Base-by-base conservation (phyloP, 2,329 filamentous ascomycete genomes). In the Thelonectria rubi region DNA sequence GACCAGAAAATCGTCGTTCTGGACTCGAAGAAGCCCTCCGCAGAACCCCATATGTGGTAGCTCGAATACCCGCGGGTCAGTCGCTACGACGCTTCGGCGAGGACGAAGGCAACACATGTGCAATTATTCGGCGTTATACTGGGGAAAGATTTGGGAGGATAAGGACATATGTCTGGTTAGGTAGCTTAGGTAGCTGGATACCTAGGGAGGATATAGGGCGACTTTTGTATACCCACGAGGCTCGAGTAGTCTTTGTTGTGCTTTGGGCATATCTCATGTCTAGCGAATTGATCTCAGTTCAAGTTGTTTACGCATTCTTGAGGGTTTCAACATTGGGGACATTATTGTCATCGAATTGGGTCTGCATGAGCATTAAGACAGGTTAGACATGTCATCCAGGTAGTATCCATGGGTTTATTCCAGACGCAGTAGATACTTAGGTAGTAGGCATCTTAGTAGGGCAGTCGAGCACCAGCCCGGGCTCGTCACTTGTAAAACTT, bases 1-100 rank as follows among this genome's bases (percentile, higher is more conserved):
- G 61, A 69, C 39, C 64, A 62, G 42, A 69, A 62, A 30, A 55
- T 72, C 15, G 63, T 72, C 11, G 57, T 72, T 12, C 59, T 70
- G 21, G 61, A 69, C 20, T 53, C 58, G 12, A 66, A 37, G 34
- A 57, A 49, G 3, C 43, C 58, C 14, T 24, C 58, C 4, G 26
- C 2, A 5, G 43, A 52, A 4, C 6, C 49, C 8, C 7, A 52
- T 2, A 3, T 30, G 49, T 52, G 55, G 51, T 39, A 51, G 15
- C 26, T 30, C 26, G 5, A 30, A 30, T 9, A 30, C 7, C 26
- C 26, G 26, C 5, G 10, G n/a, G 15, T 14, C 15, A 40, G 37
- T 40, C 15, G 37, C n/a, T 17, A 14, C 18, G 18, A 8, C 8
- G 8, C 20, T 46, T 47, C 21, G 26, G 26, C 26, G 26, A 30